Evolutionary conservation across 129 eudicot genomes (phyloP), one percentile per base, ranked within the genome.

Genomic region (Rutidosis leptorrhynchoides): DNA sequence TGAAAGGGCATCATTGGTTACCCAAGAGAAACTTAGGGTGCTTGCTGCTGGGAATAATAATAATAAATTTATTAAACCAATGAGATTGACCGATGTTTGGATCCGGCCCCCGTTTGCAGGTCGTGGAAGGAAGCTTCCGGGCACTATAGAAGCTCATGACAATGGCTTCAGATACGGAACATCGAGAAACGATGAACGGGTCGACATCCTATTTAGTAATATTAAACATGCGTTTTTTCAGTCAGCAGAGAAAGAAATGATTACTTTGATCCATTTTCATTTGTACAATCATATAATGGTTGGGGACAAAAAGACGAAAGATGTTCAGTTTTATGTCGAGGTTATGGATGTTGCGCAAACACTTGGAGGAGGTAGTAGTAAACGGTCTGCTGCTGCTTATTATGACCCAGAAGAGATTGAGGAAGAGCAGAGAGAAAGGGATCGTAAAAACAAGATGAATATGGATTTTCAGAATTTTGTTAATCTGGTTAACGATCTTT

Each of bases 351-450:
- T 72, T 23, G 81, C 72, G 28, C 87, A 82, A 72, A 79, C 87
- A 9, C 69, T 83, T 19, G 87, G 83, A 2, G 79, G n/a, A n/a
- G n/a, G n/a, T n/a, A n/a, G 87, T 67, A 79, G 79, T 32, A 83
- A 75, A 56, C 32, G 87, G 58, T 83, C 87, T 1, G 83, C 87
- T n/a, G n/a, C n/a, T n/a, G n/a, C n/a, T n/a, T n/a, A n/a, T 4
- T 83, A 83, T 52, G 87, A 83, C 70, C 87, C 87, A 1, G 87
- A 83, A 23, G 87, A 83, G 76, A 83, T 83, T 6, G 87, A 83
- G 58, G 87, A 83, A 75, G 87, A 83, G 58, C 87, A 83, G 48
- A 48, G 87, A 55, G 87, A 83, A 65, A 62, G 87, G 28, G 84
- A 80, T 22, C 81, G 87, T 42, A 83, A 83, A 51, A 83, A 83